These are phyloP conservation scores for Parascedosporium putredinis DNA, from an alignment of 2,329 filamentous ascomycete species.

Conservation along the genomic window DNA sequence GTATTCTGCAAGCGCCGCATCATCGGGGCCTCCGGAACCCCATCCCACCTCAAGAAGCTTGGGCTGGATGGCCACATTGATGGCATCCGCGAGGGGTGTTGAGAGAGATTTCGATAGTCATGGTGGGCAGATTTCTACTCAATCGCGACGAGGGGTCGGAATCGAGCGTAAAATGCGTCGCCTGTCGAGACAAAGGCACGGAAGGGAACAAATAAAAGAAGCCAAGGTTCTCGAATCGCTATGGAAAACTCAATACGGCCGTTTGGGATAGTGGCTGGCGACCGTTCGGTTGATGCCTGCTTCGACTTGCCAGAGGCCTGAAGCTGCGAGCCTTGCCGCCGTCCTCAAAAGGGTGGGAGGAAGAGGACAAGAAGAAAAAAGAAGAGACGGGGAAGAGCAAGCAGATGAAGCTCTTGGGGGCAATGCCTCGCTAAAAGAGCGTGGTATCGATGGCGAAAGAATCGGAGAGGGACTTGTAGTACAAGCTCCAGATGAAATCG, in stretches of 20 bases:
- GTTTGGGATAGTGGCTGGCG: neutral
- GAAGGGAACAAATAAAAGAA: neutral
- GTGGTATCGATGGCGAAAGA: neutral
- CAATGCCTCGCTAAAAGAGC: neutral
- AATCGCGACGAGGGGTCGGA: neutral
- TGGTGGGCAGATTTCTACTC: constrained; percentile 27
- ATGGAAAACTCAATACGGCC: neutral
- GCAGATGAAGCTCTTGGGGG: neutral
- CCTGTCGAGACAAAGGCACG: too few species aligned
- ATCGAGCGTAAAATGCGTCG: neutral
- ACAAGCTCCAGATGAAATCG: neutral
- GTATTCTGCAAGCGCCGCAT: constrained; percentile 84
- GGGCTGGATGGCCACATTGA: constrained; percentile 73
- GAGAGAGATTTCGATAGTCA: constrained; percentile 68
- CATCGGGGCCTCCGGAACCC: constrained; percentile 67
- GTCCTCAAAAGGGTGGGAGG: too few species aligned
- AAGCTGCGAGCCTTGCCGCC: neutral
- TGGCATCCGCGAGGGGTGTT: constrained; percentile 79
- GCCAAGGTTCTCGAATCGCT: neutral
- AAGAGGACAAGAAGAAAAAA: neutral
- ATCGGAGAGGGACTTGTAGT: neutral
- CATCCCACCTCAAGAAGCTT: constrained; percentile 91
- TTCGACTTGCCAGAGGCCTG: neutral
- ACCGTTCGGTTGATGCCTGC: too few species aligned
- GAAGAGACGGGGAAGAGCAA: neutral